These are phyloP conservation scores for Panicum hallii DNA, from an alignment of 202 grass and related monocot genomes.

Conservation along the genomic window DNA sequence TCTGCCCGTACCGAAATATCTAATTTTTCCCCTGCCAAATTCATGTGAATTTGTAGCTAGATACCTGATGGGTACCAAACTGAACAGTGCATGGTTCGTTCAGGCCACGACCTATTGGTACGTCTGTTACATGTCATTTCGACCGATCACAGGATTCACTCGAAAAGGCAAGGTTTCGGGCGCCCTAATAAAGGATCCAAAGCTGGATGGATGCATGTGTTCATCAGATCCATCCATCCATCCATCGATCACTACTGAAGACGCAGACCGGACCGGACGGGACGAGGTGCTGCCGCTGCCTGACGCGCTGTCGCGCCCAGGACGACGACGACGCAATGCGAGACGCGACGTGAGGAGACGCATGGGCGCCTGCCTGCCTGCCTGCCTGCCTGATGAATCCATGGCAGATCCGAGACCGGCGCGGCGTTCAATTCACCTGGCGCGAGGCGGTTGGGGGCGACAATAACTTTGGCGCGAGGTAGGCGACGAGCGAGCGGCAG, in stretches of 20 bases:
- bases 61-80: no score
- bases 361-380: neutral
- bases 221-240: neutral
- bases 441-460: neutral
- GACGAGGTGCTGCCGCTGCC: neutral
- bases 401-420: constrained; percentile 3
- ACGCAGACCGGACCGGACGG: neutral
- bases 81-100: neutral
- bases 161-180: constrained; percentile 2
- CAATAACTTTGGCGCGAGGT: neutral
- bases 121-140: neutral
- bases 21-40: neutral
- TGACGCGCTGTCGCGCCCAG: neutral
- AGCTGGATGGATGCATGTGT: neutral
- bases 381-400: neutral
- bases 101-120: neutral
- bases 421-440: constrained; percentile 21
- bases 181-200: neutral
- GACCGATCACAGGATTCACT: neutral
- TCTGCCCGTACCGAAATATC: neutral
- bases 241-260: neutral
- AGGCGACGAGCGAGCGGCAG: neutral
- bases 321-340: neutral
- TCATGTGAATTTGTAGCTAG: neutral
- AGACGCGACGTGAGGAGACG: constrained; percentile 21